A percentile compares a stretch with the other conserved stretches of the same genome.
These are phyloP conservation scores for Eimeria acervulina DNA, from an alignment of 169 alveolate species.

Conservation along the genomic window DNA sequence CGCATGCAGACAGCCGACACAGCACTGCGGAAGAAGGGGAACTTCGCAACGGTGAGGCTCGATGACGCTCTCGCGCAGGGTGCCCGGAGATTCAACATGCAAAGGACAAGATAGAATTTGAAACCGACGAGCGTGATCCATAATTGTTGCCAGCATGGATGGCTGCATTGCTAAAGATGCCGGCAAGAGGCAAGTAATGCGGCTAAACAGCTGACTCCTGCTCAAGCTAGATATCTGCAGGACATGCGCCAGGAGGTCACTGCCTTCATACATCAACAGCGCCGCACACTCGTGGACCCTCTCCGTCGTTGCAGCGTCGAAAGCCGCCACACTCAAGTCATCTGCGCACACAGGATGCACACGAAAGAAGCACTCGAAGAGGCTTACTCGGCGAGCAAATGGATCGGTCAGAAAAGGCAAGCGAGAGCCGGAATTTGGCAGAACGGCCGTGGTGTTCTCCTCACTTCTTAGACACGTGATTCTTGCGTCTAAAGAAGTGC, in stretches of 20 bases:
- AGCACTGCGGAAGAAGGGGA: conserved; percentile 65
- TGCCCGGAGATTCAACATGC: conserved; percentile 58
- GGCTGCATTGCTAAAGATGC: conserved; percentile 59
- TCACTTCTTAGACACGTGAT: conserved; percentile 37
- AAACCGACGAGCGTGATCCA: conserved; percentile 70
- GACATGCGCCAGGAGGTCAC: conserved; percentile 63
- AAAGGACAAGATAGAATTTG: conserved; percentile 57
- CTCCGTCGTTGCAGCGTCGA: conserved; percentile 69
- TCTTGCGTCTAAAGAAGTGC: conserved; percentile 13
- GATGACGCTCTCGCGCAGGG: conserved; percentile 23
- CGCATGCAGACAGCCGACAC: conserved; percentile 59
- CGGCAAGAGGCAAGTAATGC: conserved; percentile 66
- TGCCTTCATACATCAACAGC: conserved; percentile 68
- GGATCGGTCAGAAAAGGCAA: not conserved
- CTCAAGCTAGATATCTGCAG: conserved; percentile 68
- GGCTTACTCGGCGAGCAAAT: not conserved
- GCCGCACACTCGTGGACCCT: conserved; percentile 74
- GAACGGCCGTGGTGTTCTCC: not conserved
- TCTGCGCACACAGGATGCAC: not conserved
- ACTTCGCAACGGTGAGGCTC: conserved; percentile 64
- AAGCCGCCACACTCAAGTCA: conserved; percentile 65
- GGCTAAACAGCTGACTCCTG: conserved; percentile 61
- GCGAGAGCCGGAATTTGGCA: not conserved
- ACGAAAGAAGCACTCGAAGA: not conserved
- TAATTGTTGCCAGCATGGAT: conserved; percentile 70